phyloP scores from a whole-genome alignment of 495 filamentous ascomycete genomes.

The Clohesyomyces aquaticus region DNA sequence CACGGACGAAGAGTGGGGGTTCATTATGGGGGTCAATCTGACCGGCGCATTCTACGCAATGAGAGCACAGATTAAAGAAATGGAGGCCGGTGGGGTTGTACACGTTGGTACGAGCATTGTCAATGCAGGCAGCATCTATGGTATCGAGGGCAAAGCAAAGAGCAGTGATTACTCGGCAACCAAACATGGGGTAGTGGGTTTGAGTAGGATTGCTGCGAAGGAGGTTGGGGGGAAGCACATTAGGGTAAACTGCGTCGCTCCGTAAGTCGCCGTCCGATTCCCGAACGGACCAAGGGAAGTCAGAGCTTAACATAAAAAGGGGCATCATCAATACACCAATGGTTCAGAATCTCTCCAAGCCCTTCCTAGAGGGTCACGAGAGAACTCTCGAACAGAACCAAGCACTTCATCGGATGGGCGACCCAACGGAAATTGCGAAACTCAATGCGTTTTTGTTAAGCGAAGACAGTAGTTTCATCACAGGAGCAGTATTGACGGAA shows the following conservation, averaged over 20 bases:
- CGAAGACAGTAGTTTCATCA: constrained; percentile 44
- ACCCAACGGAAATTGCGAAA: constrained; percentile 43
- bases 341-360: constrained; percentile 10
- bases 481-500: constrained; percentile 43
- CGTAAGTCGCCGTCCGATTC: no score
- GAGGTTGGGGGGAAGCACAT: constrained; percentile 58
- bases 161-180: constrained; percentile 59
- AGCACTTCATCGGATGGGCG: constrained; percentile 35
- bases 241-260: constrained; percentile 57
- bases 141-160: no score
- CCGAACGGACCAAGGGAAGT: no score
- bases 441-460: constrained; percentile 44
- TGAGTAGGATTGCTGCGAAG: constrained; percentile 60
- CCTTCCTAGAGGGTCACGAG: constrained; percentile 5
- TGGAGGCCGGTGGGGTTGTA: no score
- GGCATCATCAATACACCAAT: constrained; percentile 27
- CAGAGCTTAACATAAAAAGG: constrained; percentile 3
- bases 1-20: no score
- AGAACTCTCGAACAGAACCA: constrained; percentile 20
- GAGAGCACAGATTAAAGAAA: no score
- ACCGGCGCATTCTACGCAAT: no score
- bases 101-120: no score
- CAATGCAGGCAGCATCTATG: no score
- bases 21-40: no score
- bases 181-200: constrained; percentile 58